Base-by-base conservation (phyloP, 2,329 filamentous ascomycete species). In the Aspergillus japonicus region DNA sequence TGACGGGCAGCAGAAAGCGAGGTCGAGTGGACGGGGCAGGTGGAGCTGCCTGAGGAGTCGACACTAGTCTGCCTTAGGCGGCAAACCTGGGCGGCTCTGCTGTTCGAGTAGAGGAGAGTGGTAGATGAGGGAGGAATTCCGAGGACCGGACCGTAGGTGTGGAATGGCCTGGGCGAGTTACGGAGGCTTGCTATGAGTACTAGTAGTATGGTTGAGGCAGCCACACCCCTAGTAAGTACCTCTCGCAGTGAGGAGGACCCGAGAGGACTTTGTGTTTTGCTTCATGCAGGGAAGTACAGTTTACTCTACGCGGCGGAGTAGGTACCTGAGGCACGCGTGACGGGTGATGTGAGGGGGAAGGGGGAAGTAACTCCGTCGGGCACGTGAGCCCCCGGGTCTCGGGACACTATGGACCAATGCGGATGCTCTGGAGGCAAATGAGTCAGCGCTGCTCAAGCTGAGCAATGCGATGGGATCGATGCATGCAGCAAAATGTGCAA, bases 1-100 rank as follows among this genome's bases (percentile, higher is more conserved):
- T 65, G 64, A 66, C 59, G 59, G 64, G 60, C 66, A 68, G 55
- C 39, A 66, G 66, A 67, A 66, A 66, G 65, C 63, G 66, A 69
- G 64, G 63, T 63, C 64, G 59, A 66, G 66, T 66, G 64, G 62
- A 66, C 62, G 62, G 53, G 53, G 60, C 57, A 63, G 62, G 67
- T 66, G 60, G 67, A 64, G 50, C 31, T 59, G 64, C 64, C 64
- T 66, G 64, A 67, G 62, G 62, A 53, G 42, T 24, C 53, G 26
- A 55, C 53, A 55, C 53, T 55, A 55, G 44, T 8, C 44, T 44
- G 53, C 53, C 57, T 64, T 44, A 61, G 59, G 59, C 56, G 35
- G 21, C 7, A 49, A n/a, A 50, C n/a, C 39, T 26, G 39, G 39
- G 39, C 39, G 39, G 39, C 39, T 44, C 39, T 44, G 39, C 16